A percentile compares a stretch with the other conserved stretches of the same genome.
Evolutionary conservation across 495 filamentous ascomycete species (phyloP).

Genomic region (Aspergillus carlsbadensis): DNA sequence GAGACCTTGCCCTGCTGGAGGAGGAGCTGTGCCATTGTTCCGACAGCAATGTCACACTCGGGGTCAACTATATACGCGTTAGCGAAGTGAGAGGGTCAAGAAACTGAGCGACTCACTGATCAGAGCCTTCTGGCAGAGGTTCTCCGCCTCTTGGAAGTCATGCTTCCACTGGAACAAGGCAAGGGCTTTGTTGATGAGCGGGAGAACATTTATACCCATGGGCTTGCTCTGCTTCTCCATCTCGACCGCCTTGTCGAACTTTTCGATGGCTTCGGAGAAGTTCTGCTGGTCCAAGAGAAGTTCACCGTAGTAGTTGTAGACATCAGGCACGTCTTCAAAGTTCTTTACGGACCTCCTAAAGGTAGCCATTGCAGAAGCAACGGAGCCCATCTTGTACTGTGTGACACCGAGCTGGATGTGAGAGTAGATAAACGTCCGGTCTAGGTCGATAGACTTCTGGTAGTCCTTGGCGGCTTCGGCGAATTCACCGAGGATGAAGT

Average conservation of each 20-base stretch:
- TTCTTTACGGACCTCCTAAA: constrained; percentile 98
- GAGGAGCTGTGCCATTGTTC: constrained; percentile 98
- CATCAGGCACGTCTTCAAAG: constrained; percentile 92
- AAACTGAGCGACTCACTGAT: constrained; percentile 69
- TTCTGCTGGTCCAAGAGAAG: constrained; percentile 97
- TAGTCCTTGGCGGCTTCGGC: constrained; percentile 95
- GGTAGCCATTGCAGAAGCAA: constrained; percentile 96
- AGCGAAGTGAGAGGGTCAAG: constrained; percentile 4
- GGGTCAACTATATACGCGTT: constrained; percentile 75
- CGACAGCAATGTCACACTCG: constrained; percentile 97
- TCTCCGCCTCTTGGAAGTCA: constrained; percentile 91
- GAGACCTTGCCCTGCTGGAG: constrained; percentile 97
- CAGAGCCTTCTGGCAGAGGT: constrained; percentile 93
- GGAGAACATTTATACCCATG: constrained; percentile 93
- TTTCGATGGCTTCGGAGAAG: constrained; percentile 92
- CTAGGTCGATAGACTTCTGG: constrained; percentile 97
- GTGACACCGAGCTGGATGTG: constrained; percentile 99
- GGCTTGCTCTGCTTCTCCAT: constrained; percentile 96
- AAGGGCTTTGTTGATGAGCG: constrained; percentile 97
- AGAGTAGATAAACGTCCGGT: constrained; percentile 95
- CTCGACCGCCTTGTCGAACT: constrained; percentile 96
- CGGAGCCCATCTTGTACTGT: constrained; percentile 99
- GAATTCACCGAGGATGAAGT: constrained; percentile 96
- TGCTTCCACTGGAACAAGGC: constrained; percentile 98
- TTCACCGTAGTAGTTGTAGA: constrained; percentile 99